Evolutionary conservation across 2,329 filamentous ascomycete species (phyloP).

Genomic region (Colletotrichum salicis): DNA sequence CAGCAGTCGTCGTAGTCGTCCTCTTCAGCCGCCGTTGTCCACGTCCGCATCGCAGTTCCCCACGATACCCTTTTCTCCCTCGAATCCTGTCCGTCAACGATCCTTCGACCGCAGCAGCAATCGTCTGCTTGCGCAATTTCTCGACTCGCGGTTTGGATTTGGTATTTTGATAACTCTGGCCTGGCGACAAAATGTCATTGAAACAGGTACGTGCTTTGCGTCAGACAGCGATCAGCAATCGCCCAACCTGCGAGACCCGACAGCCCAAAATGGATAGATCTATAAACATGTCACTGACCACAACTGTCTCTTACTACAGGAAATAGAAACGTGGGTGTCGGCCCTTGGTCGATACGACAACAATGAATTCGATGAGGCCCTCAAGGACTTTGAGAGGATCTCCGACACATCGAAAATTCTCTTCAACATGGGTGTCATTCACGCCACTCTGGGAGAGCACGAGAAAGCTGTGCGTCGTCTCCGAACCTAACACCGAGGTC

Average conservation of each 20-base stretch:
- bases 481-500: background rate
- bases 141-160: background rate
- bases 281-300: slow-evolving; percentile 7
- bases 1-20: slow-evolving; percentile 10
- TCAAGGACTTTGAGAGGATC: slow-evolving; percentile 86
- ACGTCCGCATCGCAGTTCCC: slow-evolving; percentile 17
- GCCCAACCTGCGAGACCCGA: background rate
- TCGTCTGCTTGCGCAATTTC: slow-evolving; percentile 18
- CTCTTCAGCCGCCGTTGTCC: background rate
- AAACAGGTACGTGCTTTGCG: slow-evolving; percentile 63
- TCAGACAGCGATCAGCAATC: background rate
- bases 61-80: slow-evolving; percentile 25
- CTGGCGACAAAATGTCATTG: slow-evolving; percentile 61
- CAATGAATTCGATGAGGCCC: slow-evolving; percentile 93
- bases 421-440: slow-evolving; percentile 98
- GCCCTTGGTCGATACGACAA: slow-evolving; percentile 94
- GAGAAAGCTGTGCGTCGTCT: slow-evolving; percentile 82
- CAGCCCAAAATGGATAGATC: background rate
- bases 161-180: background rate
- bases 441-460: slow-evolving; percentile 95
- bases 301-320: slow-evolving; percentile 60
- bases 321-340: slow-evolving; percentile 98
- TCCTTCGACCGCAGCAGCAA: slow-evolving; percentile 27
- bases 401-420: slow-evolving; percentile 97
- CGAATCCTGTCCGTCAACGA: background rate